Conservation (phyloP, 75 land plant genomes). For the Pinus tabuliformis region DNA sequence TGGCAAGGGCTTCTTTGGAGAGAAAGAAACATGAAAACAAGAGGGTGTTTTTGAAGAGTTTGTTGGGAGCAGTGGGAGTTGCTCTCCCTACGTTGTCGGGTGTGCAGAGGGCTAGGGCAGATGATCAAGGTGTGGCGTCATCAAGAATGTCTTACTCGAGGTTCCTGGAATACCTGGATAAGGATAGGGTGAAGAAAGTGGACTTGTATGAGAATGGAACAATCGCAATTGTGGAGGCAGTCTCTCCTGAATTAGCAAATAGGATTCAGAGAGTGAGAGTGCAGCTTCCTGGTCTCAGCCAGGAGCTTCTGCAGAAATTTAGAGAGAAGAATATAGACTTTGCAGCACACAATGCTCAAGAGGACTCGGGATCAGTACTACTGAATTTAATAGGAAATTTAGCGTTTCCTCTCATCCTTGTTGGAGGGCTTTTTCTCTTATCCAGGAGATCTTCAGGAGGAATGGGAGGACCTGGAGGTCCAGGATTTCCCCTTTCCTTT, state of each 20-base stretch:
- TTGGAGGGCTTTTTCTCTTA: conserved; percentile 88
- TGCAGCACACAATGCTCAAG: conserved; percentile 94
- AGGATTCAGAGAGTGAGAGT: conserved; percentile 91
- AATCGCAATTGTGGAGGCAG: conserved; percentile 94
- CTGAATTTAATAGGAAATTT: conserved; percentile 88
- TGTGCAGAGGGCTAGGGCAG: conserved; percentile 59
- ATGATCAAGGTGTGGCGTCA: conserved; percentile 89
- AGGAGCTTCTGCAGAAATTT: conserved; percentile 90
- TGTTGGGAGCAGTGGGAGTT: conserved; percentile 66
- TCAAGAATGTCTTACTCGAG: conserved; percentile 98
- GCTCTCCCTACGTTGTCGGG: conserved; percentile 44
- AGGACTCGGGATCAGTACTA: conserved; percentile 80
- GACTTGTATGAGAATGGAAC: conserved; percentile 97
- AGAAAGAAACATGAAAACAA: conserved; percentile 33
- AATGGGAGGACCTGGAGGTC: conserved; percentile 93
- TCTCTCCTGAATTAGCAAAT: conserved; percentile 93
- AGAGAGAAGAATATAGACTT: conserved; percentile 93
- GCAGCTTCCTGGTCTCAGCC: conserved; percentile 93
- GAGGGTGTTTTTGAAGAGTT: conserved; percentile 58
- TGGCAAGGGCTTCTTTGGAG: conserved; percentile 47
- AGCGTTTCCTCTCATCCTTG: conserved; percentile 85
- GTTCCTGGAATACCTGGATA: conserved; percentile 92
- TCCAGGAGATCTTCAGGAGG: conserved; percentile 92
- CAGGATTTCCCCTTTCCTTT: conserved; percentile 89
- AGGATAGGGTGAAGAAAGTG: conserved; percentile 85